Conservation (phyloP, 225 moss, liverwort and hornwort genomes). For the Asterella californica region DNA sequence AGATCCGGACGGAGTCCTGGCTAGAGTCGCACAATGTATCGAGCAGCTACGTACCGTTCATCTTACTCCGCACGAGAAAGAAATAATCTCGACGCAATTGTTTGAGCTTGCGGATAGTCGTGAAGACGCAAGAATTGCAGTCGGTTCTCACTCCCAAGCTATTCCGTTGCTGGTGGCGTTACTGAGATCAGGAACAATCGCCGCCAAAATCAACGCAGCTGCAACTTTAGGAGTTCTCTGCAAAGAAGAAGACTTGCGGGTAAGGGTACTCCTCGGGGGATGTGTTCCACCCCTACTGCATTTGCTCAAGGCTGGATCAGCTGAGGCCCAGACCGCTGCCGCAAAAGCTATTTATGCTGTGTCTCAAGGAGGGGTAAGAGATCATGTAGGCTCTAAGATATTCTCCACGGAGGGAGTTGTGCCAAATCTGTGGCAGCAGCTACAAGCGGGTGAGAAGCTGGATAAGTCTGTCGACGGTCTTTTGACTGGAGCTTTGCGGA, state of each 20-base stretch:
- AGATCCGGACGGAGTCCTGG: constrained; percentile 63
- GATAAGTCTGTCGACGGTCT: constrained; percentile 82
- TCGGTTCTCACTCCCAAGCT: constrained; percentile 83
- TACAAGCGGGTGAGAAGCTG: constrained; percentile 60
- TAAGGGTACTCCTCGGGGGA: constrained; percentile 91
- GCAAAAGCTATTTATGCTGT: constrained; percentile 88
- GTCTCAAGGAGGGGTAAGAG: constrained; percentile 88
- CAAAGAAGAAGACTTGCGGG: constrained; percentile 89
- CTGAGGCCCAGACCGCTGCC: constrained; percentile 90
- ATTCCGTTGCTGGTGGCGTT: constrained; percentile 85
- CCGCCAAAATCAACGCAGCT: constrained; percentile 84
- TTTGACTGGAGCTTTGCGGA: constrained; percentile 87
- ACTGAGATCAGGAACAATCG: constrained; percentile 82
- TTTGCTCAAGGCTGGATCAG: constrained; percentile 69
- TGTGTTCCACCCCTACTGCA: constrained; percentile 92
- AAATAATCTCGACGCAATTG: constrained; percentile 64
- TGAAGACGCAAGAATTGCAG: constrained; percentile 75
- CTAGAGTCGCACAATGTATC: constrained; percentile 69
- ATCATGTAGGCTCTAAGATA: constrained; percentile 94
- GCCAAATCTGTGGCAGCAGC: constrained; percentile 88
- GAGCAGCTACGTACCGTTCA: constrained; percentile 67
- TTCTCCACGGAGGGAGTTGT: constrained; percentile 98
- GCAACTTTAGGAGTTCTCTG: constrained; percentile 79
- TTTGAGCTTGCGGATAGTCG: constrained; percentile 74
- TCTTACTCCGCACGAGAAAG: constrained; percentile 62